Base-by-base conservation (phyloP, 2,329 filamentous ascomycete species). In the Hypomyces rosellus region DNA sequence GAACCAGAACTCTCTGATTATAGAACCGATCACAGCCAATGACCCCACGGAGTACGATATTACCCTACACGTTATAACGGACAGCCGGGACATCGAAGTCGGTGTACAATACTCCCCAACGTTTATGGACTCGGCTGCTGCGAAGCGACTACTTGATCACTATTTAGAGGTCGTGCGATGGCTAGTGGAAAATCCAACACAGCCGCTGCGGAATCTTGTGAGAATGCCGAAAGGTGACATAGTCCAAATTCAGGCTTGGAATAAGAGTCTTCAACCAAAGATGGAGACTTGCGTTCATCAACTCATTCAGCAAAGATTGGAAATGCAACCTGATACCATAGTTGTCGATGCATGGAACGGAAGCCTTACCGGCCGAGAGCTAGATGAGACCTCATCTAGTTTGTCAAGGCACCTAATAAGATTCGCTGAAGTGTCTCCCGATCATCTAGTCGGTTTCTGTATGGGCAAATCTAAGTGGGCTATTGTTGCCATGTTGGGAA, bases 1-100 rank as follows among this genome's bases (percentile, higher is more conserved):
- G 11, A 46, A 25, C 20, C 15, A 46, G 36, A 25, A 13, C 22
- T 16, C 42, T 15, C 22, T 45, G 25, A 11, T 45, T 34, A 6
- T 45, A n/a, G 42, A 45, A 34, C 40, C 40, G 40, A 30, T 45
- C 20, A 5, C 13, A 34, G 12, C n/a, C 20, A 45, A 15, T 45
- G 46, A 49, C 9, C 39, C 46, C 5, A 42, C 46, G 1, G 46
- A 49, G 18, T 49, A 49, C 30, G 46, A 49, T 36, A 36, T 49
- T n/a, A 49, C 6, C 33, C 11, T 49, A 4, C 20, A 37, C 34
- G 15, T 43, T 25, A 33, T 16, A 16, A 33, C 37, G 12, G 16
- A n/a, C 14, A n/a, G 16, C 13, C 6, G 12, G 6, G 42, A 45
- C 4, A 45, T 34, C 30, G 42, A 45, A 34, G 42, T 34, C 14